Evolutionary conservation across 129 eudicot genomes (phyloP).

Genomic region (Solidago caesia): DNA sequence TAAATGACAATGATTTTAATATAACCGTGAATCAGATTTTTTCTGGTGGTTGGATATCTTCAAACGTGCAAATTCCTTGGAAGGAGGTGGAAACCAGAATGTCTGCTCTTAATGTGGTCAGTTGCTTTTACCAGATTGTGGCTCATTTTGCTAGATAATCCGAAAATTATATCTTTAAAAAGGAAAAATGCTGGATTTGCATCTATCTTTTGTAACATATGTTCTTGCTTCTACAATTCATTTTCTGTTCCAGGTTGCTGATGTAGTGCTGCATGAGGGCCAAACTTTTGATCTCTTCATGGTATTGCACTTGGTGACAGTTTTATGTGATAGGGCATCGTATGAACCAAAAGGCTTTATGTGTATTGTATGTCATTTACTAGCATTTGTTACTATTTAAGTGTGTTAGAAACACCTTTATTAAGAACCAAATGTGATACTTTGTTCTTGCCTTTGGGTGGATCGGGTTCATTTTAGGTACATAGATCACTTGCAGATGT

Average conservation of each 20-base stretch:
- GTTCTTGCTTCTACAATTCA: conserved; percentile 5
- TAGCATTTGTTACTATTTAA: conserved; percentile 15
- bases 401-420: conserved; percentile 13
- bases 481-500: conserved; percentile 92
- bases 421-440: not conserved
- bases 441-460: conserved; percentile 16
- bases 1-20: not conserved
- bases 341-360: conserved; percentile 76
- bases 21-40: conserved; percentile 53
- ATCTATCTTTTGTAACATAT: not conserved
- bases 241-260: conserved; percentile 70
- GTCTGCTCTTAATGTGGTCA: conserved; percentile 85
- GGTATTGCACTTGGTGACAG: conserved; percentile 68
- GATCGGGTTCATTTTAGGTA: conserved; percentile 50
- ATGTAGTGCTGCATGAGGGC: conserved; percentile 67
- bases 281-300: conserved; percentile 61
- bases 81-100: conserved; percentile 86
- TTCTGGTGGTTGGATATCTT: conserved; percentile 65
- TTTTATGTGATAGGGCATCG: conserved; percentile 54
- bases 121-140: conserved; percentile 34
- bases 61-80: conserved; percentile 67
- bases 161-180: not conserved
- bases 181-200: not conserved
- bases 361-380: conserved; percentile 60
- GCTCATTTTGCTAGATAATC: not conserved